Conservation (phyloP, 2,329 filamentous ascomycete genomes). For the Thelonectria rubi region DNA sequence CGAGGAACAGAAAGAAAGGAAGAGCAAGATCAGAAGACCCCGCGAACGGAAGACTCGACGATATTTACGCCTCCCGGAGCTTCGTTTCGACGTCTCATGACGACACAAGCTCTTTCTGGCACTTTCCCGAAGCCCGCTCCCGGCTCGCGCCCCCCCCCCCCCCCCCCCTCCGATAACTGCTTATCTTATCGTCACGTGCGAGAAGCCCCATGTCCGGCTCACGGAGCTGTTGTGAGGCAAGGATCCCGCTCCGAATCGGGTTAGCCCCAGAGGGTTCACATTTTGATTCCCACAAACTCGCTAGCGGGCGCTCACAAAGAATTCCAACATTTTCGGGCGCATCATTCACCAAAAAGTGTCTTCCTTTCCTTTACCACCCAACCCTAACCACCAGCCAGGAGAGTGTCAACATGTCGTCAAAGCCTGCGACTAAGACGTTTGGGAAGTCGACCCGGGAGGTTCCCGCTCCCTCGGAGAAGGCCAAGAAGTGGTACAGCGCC, state of each 20-base stretch:
- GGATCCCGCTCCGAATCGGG: constrained; percentile 40
- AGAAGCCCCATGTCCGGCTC: constrained; percentile 45
- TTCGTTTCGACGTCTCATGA: constrained; percentile 40
- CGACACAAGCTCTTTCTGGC: constrained; percentile 50
- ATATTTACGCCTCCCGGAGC: constrained; percentile 34
- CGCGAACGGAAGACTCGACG: constrained; percentile 20
- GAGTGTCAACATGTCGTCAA: constrained; percentile 74
- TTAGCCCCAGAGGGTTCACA: constrained; percentile 54
- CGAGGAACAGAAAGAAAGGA: constrained; percentile 2
- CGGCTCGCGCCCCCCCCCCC: not conserved
- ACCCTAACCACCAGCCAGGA: constrained; percentile 54
- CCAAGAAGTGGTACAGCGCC: constrained; percentile 98
- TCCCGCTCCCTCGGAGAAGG: constrained; percentile 88
- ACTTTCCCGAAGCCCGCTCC: constrained; percentile 46
- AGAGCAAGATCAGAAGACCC: constrained; percentile 20
- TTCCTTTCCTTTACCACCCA: constrained; percentile 49
- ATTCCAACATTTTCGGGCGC: constrained; percentile 52
- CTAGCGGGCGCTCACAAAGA: constrained; percentile 53
- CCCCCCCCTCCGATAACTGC: not conserved
- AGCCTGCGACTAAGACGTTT: constrained; percentile 91
- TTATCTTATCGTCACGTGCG: constrained; percentile 52
- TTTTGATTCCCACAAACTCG: constrained; percentile 57
- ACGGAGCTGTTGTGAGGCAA: constrained; percentile 27
- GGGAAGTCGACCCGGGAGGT: constrained; percentile 95
- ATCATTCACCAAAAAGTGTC: constrained; percentile 47